Conservation (phyloP, 2,329 filamentous ascomycete genomes). For the Magnaporthiopsis rhizophila region DNA sequence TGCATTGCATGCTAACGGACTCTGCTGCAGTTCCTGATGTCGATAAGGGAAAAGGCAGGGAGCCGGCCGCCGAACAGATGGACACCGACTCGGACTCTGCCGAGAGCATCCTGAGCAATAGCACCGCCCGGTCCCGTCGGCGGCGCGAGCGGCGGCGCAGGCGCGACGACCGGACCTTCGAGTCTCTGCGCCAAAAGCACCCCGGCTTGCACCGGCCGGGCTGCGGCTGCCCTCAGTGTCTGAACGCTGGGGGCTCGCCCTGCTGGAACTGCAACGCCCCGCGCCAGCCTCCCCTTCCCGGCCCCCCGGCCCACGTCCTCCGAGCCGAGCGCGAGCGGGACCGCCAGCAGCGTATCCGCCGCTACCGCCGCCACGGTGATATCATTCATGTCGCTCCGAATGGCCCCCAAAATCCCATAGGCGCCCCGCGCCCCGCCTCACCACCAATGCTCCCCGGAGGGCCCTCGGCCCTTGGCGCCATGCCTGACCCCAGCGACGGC, state of each 20-base stretch:
- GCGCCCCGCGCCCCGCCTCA: not conserved
- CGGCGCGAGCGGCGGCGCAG: slow-evolving; percentile 25
- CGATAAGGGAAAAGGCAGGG: slow-evolving; percentile 35
- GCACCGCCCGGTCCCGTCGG: slow-evolving; percentile 24
- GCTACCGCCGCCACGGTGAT: slow-evolving; percentile 9
- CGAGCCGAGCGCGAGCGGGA: slow-evolving; percentile 11
- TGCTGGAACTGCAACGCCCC: slow-evolving; percentile 34
- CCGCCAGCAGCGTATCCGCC: slow-evolving; percentile 4
- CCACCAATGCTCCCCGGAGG: not conserved
- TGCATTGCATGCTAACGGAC: slow-evolving; percentile 12
- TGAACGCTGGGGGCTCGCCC: slow-evolving; percentile 23
- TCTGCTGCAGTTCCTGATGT: slow-evolving; percentile 18
- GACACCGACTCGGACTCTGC: slow-evolving; percentile 19
- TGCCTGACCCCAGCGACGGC: slow-evolving; percentile 14
- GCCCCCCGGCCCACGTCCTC: slow-evolving; percentile 12
- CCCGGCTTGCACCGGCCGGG: slow-evolving; percentile 35
- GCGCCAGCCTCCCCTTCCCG: slow-evolving; percentile 20
- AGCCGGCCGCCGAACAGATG: slow-evolving; percentile 23
- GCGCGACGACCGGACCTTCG: slow-evolving; percentile 26
- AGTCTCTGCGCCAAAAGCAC: slow-evolving; percentile 32
- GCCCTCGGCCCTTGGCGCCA: not conserved
- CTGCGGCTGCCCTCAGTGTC: slow-evolving; percentile 35
- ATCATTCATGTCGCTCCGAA: not conserved
- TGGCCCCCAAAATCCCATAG: not conserved
- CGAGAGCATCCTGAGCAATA: slow-evolving; percentile 26